Conservation (phyloP, 352 stramenopile species). For the Globisporangium takayamanum region DNA sequence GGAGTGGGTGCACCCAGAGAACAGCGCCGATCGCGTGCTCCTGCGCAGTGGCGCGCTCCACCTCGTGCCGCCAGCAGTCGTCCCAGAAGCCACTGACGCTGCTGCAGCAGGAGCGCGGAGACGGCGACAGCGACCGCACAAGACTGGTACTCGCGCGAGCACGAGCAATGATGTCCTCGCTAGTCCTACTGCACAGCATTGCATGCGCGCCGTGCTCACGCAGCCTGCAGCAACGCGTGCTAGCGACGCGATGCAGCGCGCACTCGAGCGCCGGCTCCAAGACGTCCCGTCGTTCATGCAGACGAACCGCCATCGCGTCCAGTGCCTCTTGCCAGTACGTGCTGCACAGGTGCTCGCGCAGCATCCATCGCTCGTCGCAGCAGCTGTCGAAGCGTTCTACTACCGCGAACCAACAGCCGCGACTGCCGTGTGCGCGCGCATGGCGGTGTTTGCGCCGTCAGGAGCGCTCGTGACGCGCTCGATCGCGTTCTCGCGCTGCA, state of each 20-base stretch:
- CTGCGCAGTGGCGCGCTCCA: conserved; percentile 32
- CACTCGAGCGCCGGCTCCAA: conserved; percentile 31
- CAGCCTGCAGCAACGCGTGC: conserved; percentile 14
- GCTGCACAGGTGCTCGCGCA: conserved; percentile 27
- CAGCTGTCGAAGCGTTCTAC: conserved; percentile 69
- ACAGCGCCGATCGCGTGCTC: conserved; percentile 42
- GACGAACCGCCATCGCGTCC: conserved; percentile 43
- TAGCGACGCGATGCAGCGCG: conserved; percentile 30
- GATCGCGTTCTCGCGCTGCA: conserved; percentile 70
- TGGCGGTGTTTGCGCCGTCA: conserved; percentile 39
- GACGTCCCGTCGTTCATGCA: conserved; percentile 33
- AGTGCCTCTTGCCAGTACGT: conserved; percentile 35
- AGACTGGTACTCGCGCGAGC: no score
- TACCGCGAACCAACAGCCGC: conserved; percentile 57
- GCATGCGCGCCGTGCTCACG: conserved; percentile 8
- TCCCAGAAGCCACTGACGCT: conserved; percentile 15
- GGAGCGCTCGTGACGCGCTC: conserved; percentile 17
- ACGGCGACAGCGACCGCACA: neutral
- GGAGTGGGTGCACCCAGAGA: conserved; percentile 58
- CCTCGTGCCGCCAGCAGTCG: conserved; percentile 31
- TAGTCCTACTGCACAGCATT: neutral
- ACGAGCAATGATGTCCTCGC: neutral
- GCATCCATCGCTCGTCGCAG: conserved; percentile 26
- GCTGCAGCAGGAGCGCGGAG: neutral
- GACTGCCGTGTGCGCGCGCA: conserved; percentile 38